These are phyloP conservation scores for Paecilomyces sp. DNA, from an alignment of 2,329 filamentous ascomycete species.

Conservation along the genomic window DNA sequence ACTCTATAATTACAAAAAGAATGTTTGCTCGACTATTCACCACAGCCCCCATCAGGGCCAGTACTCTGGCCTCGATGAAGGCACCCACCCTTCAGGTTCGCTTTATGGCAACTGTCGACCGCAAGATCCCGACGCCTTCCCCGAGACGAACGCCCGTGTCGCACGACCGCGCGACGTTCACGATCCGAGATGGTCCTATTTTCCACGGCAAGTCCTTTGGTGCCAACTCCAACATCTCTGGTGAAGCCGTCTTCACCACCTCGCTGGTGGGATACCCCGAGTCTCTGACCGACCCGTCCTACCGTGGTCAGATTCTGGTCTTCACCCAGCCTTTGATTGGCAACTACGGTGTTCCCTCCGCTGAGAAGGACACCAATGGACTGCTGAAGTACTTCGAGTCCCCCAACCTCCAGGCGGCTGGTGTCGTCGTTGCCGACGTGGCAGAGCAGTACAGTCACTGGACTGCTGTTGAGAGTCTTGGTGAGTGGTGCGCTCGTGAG, in stretches of 20 bases:
- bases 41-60: slow-evolving; percentile 41
- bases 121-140: slow-evolving; percentile 57
- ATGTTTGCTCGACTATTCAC: slow-evolving; percentile 52
- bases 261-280: slow-evolving; percentile 97
- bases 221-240: slow-evolving; percentile 92
- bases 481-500: slow-evolving; percentile 92
- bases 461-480: slow-evolving; percentile 92
- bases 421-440: slow-evolving; percentile 92
- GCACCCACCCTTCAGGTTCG: slow-evolving; percentile 27
- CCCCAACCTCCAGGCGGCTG: slow-evolving; percentile 91
- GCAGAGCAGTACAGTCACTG: slow-evolving; percentile 94
- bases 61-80: slow-evolving; percentile 36
- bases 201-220: slow-evolving; percentile 96
- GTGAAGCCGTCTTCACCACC: slow-evolving; percentile 97
- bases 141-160: slow-evolving; percentile 59
- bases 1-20: slow-evolving; percentile 22
- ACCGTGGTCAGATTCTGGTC: slow-evolving; percentile 82
- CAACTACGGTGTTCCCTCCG: slow-evolving; percentile 95
- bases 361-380: slow-evolving; percentile 75
- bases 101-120: slow-evolving; percentile 59
- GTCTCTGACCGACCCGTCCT: slow-evolving; percentile 65
- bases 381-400: slow-evolving; percentile 98
- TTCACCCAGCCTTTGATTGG: slow-evolving; percentile 97
- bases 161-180: slow-evolving; percentile 81
- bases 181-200: slow-evolving; percentile 90